phyloP scores from a whole-genome alignment of 1,139 yeast species.

The Candida neerlandica region DNA sequence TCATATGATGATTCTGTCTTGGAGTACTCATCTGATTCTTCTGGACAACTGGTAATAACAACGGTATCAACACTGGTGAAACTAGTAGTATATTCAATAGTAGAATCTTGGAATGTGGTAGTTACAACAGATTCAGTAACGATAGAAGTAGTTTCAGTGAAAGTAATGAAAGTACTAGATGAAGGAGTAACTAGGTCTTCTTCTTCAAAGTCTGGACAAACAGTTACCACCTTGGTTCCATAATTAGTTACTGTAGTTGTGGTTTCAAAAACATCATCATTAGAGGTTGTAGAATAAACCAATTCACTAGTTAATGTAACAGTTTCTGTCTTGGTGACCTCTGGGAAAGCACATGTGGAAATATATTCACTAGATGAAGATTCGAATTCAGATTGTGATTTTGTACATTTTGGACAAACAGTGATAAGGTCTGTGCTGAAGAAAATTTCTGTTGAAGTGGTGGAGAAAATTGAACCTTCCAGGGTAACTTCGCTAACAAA shows the following conservation, averaged over 20 bases:
- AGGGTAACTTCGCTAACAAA: constrained; percentile 1
- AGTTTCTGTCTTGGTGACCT: not conserved
- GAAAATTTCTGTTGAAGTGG: constrained; percentile 10
- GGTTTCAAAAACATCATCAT: not conserved
- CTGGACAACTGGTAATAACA: constrained; percentile 8
- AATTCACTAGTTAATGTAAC: not conserved
- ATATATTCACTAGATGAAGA: not conserved
- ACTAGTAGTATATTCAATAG: constrained; percentile 4
- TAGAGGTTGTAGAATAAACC: not conserved
- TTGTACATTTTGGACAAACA: not conserved
- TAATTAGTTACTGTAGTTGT: not conserved
- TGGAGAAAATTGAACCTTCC: constrained; percentile 6
- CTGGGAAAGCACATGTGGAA: not conserved
- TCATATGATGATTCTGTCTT: not conserved
- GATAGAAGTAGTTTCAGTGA: not conserved
- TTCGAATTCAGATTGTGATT: not conserved
- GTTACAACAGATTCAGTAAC: constrained; percentile 3
- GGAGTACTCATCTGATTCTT: not conserved
- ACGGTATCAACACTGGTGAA: constrained; percentile 5
- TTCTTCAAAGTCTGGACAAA: not conserved
- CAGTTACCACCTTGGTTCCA: not conserved
- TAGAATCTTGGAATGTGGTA: not conserved
- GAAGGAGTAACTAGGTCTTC: not conserved
- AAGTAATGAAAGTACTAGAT: not conserved
- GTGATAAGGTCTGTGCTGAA: not conserved